These are phyloP conservation scores for Russula earlei DNA, from an alignment of 768 basidiomycete species.

Conservation along the genomic window DNA sequence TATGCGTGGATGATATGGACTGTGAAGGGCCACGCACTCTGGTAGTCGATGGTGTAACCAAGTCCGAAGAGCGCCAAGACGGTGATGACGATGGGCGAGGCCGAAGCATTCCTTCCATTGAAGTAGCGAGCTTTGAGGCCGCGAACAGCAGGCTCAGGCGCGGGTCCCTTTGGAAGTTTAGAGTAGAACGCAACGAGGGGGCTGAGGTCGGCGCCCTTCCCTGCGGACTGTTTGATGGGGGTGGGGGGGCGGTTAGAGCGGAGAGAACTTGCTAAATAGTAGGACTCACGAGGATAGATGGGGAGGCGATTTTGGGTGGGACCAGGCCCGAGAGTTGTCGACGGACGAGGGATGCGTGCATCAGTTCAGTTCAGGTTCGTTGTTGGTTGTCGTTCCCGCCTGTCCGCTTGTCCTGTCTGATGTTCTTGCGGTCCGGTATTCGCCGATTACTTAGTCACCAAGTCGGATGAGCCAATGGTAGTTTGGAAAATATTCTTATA, in stretches of 20 bases:
- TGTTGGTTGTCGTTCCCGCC: neutral
- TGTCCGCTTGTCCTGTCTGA: neutral
- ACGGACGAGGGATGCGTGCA: slow-evolving; percentile 79
- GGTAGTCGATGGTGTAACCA: slow-evolving; percentile 84
- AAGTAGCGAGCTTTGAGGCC: slow-evolving; percentile 81
- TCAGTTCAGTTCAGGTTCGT: slow-evolving; percentile 24
- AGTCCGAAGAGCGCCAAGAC: slow-evolving; percentile 62
- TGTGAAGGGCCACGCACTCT: slow-evolving; percentile 49
- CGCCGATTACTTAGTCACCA: neutral
- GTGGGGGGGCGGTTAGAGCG: neutral
- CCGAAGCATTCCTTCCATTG: slow-evolving; percentile 78
- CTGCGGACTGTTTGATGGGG: slow-evolving; percentile 48
- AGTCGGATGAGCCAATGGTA: neutral
- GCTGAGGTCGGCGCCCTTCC: slow-evolving; percentile 69
- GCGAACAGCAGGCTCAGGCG: slow-evolving; percentile 42
- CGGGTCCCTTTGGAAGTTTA: slow-evolving; percentile 86
- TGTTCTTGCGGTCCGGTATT: neutral
- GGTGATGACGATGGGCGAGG: slow-evolving; percentile 51
- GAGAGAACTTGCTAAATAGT: neutral
- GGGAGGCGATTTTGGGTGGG: slow-evolving; percentile 93
- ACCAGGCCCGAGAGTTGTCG: slow-evolving; percentile 78
- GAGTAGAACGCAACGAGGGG: slow-evolving; percentile 94
- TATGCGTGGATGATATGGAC: neutral
- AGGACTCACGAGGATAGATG: slow-evolving; percentile 67
- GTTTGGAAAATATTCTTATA: too few species aligned